Conservation (phyloP, 164 flowering plant genomes). For the Liquidambar formosana region DNA sequence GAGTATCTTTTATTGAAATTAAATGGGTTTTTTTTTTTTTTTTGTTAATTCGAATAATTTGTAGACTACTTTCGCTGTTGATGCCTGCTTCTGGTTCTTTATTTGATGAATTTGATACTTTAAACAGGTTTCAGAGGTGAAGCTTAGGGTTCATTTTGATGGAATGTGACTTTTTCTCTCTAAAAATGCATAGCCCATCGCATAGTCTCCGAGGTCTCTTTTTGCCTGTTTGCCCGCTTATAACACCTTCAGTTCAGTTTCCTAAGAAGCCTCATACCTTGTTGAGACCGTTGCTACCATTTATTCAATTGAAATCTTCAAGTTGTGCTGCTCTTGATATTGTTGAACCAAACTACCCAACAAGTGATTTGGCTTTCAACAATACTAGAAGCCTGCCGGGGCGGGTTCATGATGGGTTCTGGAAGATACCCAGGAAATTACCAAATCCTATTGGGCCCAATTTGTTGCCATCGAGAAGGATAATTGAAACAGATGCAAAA, state of each 20-base stretch:
- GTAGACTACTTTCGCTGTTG: too few species aligned
- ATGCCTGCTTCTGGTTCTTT: too few species aligned
- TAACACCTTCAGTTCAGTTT: background rate
- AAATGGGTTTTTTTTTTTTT: too few species aligned
- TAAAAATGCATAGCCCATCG: background rate
- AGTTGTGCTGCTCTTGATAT: background rate
- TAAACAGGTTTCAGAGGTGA: too few species aligned
- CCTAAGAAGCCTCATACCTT: background rate
- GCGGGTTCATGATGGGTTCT: background rate
- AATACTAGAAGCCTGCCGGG: background rate
- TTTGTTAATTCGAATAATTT: too few species aligned
- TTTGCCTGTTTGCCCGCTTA: background rate
- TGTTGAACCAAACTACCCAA: background rate
- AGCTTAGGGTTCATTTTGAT: too few species aligned
- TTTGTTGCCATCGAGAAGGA: background rate
- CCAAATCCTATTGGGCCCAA: background rate
- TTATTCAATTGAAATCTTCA: too few species aligned
- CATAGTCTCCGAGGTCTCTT: background rate
- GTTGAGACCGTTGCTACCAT: background rate
- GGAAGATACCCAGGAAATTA: background rate
- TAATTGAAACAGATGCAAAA: background rate
- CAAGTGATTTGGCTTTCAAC: background rate
- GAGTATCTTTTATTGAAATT: too few species aligned
- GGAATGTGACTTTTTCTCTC: background rate
- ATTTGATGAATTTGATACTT: too few species aligned